Percentiles rank a stretch among this genome's conserved stretches.
Evolutionary conservation across 2,329 filamentous ascomycete genomes (phyloP).

Genomic region (Penicillium sp.): DNA sequence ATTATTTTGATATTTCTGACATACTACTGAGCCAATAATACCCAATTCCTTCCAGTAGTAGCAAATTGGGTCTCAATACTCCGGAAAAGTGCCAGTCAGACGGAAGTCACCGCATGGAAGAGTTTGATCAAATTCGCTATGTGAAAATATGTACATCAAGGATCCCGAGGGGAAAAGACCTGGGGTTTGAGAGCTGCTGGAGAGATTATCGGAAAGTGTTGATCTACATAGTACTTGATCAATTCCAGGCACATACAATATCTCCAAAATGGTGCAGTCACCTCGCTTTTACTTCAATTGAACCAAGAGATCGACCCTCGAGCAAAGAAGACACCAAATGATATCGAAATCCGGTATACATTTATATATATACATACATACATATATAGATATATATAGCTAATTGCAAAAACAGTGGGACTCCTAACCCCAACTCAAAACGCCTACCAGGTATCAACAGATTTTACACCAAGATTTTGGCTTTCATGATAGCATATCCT

Average conservation of each 20-base stretch:
- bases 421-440: conserved; percentile 6
- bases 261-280: neutral
- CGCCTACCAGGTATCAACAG: conserved; percentile 23
- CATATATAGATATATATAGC: conserved; percentile 3
- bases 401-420: neutral
- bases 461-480: conserved; percentile 14
- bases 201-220: neutral
- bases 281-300: neutral
- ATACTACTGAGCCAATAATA: neutral
- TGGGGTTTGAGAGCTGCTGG: neutral
- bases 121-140: neutral
- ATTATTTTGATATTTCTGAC: neutral
- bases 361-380: neutral
- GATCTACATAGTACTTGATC: neutral
- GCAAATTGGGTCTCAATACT: too few species aligned
- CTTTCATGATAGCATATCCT: conserved; percentile 23
- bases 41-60: neutral
- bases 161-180: neutral
- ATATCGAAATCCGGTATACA: neutral
- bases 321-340: neutral
- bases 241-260: neutral
- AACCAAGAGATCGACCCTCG: neutral
- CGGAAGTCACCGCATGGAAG: neutral
- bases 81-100: too few species aligned
- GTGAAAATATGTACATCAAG: too few species aligned